These are phyloP conservation scores for Penicilliopsis zonata DNA, from an alignment of 495 filamentous ascomycete species.

Conservation along the genomic window DNA sequence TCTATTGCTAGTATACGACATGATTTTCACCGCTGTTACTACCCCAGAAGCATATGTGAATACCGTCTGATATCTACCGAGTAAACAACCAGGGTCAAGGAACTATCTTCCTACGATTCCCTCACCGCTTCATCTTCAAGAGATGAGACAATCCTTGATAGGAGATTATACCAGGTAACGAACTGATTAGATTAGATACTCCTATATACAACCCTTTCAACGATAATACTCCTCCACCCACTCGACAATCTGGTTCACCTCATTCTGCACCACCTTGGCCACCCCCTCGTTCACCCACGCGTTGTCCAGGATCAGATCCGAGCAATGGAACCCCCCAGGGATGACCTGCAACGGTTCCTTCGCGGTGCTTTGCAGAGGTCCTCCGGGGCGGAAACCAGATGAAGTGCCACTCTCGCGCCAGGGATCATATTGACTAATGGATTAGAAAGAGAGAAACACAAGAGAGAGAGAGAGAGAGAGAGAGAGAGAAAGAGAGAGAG, in stretches of 20 bases:
- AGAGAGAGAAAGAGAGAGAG: not conserved
- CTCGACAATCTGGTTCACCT: constrained; percentile 32
- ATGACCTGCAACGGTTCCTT: constrained; percentile 40
- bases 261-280: constrained; percentile 23
- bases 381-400: constrained; percentile 39
- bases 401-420: constrained; percentile 43
- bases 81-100: too few relatives aligned
- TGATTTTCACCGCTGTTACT: too few relatives aligned
- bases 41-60: too few relatives aligned
- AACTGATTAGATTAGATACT: too few relatives aligned
- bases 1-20: too few relatives aligned
- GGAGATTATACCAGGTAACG: too few relatives aligned
- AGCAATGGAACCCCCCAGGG: constrained; percentile 41
- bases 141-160: too few relatives aligned
- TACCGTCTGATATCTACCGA: too few relatives aligned
- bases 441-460: not conserved
- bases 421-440: constrained; percentile 41
- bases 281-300: constrained; percentile 21
- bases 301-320: constrained; percentile 37
- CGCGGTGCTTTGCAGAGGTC: constrained; percentile 32
- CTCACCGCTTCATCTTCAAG: too few relatives aligned
- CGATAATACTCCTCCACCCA: constrained; percentile 41
- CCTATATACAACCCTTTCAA: too few relatives aligned
- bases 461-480: not conserved
- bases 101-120: too few relatives aligned